Base-by-base conservation (phyloP, 805 yeast genomes). In the Saccharomycopsis sp. region DNA sequence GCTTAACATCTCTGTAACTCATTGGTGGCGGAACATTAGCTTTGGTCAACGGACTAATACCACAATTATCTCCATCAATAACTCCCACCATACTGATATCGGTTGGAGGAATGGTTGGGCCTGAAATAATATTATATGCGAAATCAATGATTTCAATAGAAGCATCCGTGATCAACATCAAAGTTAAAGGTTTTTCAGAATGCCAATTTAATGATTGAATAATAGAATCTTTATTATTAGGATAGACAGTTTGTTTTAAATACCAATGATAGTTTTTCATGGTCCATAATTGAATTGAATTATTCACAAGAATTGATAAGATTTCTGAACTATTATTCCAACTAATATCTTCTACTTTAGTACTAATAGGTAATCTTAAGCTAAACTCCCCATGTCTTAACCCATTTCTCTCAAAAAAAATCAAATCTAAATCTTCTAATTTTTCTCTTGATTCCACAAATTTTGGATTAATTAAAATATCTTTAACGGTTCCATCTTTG, bases 21-120 rank as follows among this genome's bases (percentile, higher is more conserved):
- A 85, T 75, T 32, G 99, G 99, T 1, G 99, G 99, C 3, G 99
- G 99, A 9, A 86, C 89, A 55, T 79, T 86, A 2, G 95, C 95
- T 23, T 78, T 55, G 1, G 81, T 69, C 28, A 92, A 65, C 0
- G 97, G 96, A 0, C 98, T 89, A 18, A 87, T 61, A 49, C 76
- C 73, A 12, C 79, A 72, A 10, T 69, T 66, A 1, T 58, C 51
- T 2, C 96, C 96, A 61, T 92, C 97, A 27, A 80, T 66, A 0
- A 89, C 96, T 17, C 82, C 61, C 8, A 76, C 73, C 67, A 82
- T 75, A 36, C 98, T 97, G 21, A 71, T 54, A 56, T 86, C 96
- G 41, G 66, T 53, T 1, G 94, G 88, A 3, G 74, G 58, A 12
- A 65, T 56, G 0, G 81, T 70, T 5, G 94, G 81, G 1, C 96